A percentile compares a stretch with the other conserved stretches of the same genome.
Evolutionary conservation across 1,284 basidiomycete species (phyloP).

Genomic region (Apiotrichum gracile): DNA sequence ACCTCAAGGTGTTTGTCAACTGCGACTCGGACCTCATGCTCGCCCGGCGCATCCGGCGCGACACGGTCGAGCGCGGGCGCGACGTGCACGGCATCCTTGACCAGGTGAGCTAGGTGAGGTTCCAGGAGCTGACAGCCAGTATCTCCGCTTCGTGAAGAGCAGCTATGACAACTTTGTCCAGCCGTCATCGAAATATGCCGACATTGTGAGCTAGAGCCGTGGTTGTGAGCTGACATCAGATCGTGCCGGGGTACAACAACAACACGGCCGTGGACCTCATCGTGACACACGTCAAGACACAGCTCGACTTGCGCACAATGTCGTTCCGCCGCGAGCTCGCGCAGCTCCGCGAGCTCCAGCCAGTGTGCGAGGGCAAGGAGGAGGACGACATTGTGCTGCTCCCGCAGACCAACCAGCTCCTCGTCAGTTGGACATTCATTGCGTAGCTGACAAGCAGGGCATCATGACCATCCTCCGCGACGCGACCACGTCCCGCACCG

Average conservation of each 20-base stretch:
- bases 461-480: conserved; percentile 82
- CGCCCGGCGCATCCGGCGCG: conserved; percentile 79
- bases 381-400: conserved; percentile 54
- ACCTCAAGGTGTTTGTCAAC: conserved; percentile 69
- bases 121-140: conserved; percentile 17
- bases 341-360: conserved; percentile 16
- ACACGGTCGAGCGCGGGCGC: conserved; percentile 80
- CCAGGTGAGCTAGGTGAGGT: conserved; percentile 51
- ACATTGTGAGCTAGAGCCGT: conserved; percentile 60
- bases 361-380: conserved; percentile 16
- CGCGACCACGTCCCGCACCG: conserved; percentile 61
- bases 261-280: conserved; percentile 81
- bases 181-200: conserved; percentile 77
- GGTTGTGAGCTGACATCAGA: conserved; percentile 51
- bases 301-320: conserved; percentile 70
- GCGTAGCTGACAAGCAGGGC: conserved; percentile 54
- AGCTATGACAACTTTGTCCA: conserved; percentile 93
- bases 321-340: conserved; percentile 66
- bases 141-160: conserved; percentile 86
- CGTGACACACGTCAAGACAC: conserved; percentile 78
- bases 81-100: conserved; percentile 80
- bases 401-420: conserved; percentile 73
- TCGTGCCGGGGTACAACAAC: conserved; percentile 84
- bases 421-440: conserved; percentile 51
- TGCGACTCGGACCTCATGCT: conserved; percentile 97